phyloP scores from a whole-genome alignment of 257 asterid genomes.

The Mitragyna speciosa region DNA sequence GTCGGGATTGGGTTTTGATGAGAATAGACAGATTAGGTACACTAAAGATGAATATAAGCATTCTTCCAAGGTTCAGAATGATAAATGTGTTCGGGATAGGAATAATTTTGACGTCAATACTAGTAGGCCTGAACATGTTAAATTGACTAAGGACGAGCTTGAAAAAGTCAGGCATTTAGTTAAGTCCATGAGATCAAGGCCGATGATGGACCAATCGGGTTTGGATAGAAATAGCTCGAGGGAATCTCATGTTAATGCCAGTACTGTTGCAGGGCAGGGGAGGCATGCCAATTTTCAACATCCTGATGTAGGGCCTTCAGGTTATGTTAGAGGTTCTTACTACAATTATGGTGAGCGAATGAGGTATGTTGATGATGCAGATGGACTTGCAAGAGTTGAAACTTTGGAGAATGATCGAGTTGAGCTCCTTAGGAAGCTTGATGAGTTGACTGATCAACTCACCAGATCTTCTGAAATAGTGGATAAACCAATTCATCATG shows the following conservation, averaged over 20 bases:
- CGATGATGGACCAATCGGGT: conserved; percentile 31
- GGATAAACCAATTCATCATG: conserved; percentile 41
- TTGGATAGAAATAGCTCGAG: conserved; percentile 32
- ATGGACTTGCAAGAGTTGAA: conserved; percentile 52
- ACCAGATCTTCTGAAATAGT: conserved; percentile 58
- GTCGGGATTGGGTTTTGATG: conserved; percentile 24
- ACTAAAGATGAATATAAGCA: conserved; percentile 32
- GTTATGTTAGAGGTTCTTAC: conserved; percentile 43
- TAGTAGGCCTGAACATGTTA: conserved; percentile 38
- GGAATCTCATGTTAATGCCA: conserved; percentile 29
- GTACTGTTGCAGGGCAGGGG: conserved; percentile 35
- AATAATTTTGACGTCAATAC: conserved; percentile 31
- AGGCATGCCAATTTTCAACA: conserved; percentile 41
- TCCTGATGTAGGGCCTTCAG: conserved; percentile 62
- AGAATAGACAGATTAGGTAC: conserved; percentile 31
- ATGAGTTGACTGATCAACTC: conserved; percentile 71
- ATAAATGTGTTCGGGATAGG: conserved; percentile 31
- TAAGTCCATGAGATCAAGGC: conserved; percentile 51
- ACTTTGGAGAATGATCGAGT: conserved; percentile 67
- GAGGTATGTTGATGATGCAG: conserved; percentile 46
- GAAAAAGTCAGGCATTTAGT: conserved; percentile 40
- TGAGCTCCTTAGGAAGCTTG: conserved; percentile 77
- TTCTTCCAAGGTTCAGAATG: conserved; percentile 30
- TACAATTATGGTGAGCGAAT: conserved; percentile 46
- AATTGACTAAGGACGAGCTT: conserved; percentile 25